phyloP scores from a whole-genome alignment of 2,329 filamentous ascomycete species.

The Colletotrichum filicis region DNA sequence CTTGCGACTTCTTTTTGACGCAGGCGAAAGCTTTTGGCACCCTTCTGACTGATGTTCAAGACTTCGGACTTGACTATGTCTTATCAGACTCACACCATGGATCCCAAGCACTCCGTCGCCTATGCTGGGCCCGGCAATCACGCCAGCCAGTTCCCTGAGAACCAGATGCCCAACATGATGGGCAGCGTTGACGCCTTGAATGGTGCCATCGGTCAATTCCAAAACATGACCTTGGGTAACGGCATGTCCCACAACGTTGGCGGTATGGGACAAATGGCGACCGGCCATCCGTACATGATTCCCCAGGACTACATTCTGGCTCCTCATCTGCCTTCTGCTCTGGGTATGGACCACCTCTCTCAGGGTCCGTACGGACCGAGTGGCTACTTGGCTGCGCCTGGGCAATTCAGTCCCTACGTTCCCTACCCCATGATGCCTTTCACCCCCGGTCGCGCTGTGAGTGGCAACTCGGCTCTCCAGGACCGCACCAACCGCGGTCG shows the following conservation, averaged over 20 bases:
- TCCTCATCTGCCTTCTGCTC: constrained; percentile 43
- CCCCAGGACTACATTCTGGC: constrained; percentile 51
- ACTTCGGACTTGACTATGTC: constrained; percentile 40
- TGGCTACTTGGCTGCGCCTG: constrained; percentile 49
- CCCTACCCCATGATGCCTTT: constrained; percentile 58
- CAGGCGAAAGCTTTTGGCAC: background rate
- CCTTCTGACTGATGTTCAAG: background rate
- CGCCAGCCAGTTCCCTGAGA: constrained; percentile 31
- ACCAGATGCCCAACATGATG: constrained; percentile 30
- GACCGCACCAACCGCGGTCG: constrained; percentile 59
- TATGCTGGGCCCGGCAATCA: constrained; percentile 22
- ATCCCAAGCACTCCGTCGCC: constrained; percentile 45
- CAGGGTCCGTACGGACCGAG: constrained; percentile 48
- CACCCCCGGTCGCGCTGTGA: constrained; percentile 59
- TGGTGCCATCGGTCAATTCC: constrained; percentile 31
- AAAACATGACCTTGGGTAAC: constrained; percentile 48
- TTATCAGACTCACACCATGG: constrained; percentile 52
- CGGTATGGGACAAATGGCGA: constrained; percentile 42
- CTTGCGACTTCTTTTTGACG: background rate
- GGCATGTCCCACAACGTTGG: constrained; percentile 43
- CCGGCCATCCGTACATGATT: constrained; percentile 49
- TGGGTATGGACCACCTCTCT: constrained; percentile 46
- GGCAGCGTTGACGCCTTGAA: constrained; percentile 25
- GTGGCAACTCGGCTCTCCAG: constrained; percentile 46
- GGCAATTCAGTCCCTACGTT: constrained; percentile 44